phyloP scores from a whole-genome alignment of 768 basidiomycete genomes.

The Tulasnella sp. region DNA sequence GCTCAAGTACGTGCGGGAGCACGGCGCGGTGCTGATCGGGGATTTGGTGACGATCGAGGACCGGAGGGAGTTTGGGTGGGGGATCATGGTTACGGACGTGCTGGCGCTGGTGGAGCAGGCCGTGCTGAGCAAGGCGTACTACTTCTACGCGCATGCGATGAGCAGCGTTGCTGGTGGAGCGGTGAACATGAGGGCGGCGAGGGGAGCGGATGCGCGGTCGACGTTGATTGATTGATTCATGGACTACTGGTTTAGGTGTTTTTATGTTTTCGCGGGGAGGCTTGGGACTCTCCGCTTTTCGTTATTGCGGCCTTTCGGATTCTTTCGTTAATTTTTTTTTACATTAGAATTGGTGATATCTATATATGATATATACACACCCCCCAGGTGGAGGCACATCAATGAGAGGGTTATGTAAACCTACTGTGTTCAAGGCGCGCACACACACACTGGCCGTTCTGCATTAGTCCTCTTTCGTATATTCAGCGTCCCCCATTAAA shows the following conservation, averaged over 20 bases:
- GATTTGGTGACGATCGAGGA: slow-evolving; percentile 46
- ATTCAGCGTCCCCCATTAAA: background rate
- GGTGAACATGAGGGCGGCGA: slow-evolving; percentile 21
- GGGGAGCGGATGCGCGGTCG: slow-evolving; percentile 17
- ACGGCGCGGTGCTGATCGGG: slow-evolving; percentile 43
- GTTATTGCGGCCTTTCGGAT: too few relatives aligned
- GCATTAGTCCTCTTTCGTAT: background rate
- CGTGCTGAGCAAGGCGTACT: slow-evolving; percentile 29
- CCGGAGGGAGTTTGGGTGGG: slow-evolving; percentile 30
- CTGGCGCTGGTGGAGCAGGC: slow-evolving; percentile 33
- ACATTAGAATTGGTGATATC: background rate
- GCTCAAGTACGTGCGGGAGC: slow-evolving; percentile 36
- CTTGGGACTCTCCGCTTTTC: too few relatives aligned
- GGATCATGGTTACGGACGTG: slow-evolving; percentile 31
- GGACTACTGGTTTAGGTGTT: background rate
- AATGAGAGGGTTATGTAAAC: background rate
- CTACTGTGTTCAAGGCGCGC: background rate
- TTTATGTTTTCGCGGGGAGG: too few relatives aligned
- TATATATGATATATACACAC: background rate
- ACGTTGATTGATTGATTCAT: slow-evolving; percentile 10
- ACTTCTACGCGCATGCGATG: slow-evolving; percentile 31
- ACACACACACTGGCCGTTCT: background rate
- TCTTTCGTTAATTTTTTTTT: background rate
- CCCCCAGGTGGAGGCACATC: background rate
- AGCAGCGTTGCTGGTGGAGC: slow-evolving; percentile 29